Percentiles rank a stretch among this genome's conserved stretches.
These are phyloP conservation scores for Cryphonectria naterciae DNA, from an alignment of 2,329 filamentous ascomycete genomes.

Conservation along the genomic window DNA sequence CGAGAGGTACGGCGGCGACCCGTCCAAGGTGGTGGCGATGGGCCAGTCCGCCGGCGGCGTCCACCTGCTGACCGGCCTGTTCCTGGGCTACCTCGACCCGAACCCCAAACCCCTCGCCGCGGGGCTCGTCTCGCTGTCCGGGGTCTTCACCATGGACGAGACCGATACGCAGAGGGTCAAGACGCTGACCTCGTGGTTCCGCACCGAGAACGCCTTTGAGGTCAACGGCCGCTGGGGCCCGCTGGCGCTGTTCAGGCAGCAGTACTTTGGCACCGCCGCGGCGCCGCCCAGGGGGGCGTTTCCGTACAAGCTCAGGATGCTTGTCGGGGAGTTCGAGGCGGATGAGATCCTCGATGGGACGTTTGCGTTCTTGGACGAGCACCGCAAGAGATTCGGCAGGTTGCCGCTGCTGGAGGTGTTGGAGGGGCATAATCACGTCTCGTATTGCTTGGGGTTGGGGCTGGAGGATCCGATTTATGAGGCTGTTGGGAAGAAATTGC, in stretches of 20 bases:
- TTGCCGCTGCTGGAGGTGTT: slow-evolving; percentile 32
- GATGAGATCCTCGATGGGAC: slow-evolving; percentile 32
- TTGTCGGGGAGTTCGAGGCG: slow-evolving; percentile 30
- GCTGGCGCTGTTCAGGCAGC: slow-evolving; percentile 23
- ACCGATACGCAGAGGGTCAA: slow-evolving; percentile 1
- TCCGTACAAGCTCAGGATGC: slow-evolving; percentile 24
- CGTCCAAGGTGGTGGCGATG: slow-evolving; percentile 25
- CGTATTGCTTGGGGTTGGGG: slow-evolving; percentile 31
- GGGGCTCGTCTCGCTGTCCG: slow-evolving; percentile 30
- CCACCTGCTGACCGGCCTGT: slow-evolving; percentile 28
- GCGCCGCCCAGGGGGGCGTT: slow-evolving; percentile 6
- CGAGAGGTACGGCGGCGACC: slow-evolving; percentile 31
- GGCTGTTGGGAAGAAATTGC: slow-evolving; percentile 18
- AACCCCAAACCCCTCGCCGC: slow-evolving; percentile 16
- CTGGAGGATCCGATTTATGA: slow-evolving; percentile 28
- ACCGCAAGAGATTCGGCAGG: slow-evolving; percentile 26
- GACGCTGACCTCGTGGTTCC: slow-evolving; percentile 21
- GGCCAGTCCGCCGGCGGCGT: slow-evolving; percentile 32
- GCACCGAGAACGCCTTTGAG: slow-evolving; percentile 15
- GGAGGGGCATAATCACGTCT: slow-evolving; percentile 32
- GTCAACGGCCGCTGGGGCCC: slow-evolving; percentile 20
- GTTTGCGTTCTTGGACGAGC: slow-evolving; percentile 29
- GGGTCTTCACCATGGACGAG: slow-evolving; percentile 16
- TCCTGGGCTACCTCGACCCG: slow-evolving; percentile 27
- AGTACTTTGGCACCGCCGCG: slow-evolving; percentile 14